These are phyloP conservation scores for Cryphonectria japonica DNA, from an alignment of 2,329 filamentous ascomycete species.

Conservation along the genomic window DNA sequence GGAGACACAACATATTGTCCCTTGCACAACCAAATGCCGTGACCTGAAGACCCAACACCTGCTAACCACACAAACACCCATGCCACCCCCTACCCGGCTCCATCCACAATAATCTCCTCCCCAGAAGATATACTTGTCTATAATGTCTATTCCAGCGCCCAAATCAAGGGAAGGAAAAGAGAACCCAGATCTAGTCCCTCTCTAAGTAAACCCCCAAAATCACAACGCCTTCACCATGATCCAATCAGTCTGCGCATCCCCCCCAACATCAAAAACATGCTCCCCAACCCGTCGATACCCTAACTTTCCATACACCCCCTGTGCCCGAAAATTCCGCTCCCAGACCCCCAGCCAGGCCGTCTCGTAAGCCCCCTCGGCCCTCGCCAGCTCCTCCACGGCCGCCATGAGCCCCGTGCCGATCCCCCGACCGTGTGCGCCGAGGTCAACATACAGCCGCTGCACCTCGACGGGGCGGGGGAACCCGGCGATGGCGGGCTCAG, in stretches of 20 bases:
- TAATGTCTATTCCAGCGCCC: neutral
- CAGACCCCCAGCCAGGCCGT: conserved; percentile 53
- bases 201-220: neutral
- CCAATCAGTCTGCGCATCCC: conserved; percentile 46
- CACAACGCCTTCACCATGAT: conserved; percentile 40
- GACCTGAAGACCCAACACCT: neutral
- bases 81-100: neutral
- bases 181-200: neutral
- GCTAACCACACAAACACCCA: neutral
- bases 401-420: conserved; percentile 42
- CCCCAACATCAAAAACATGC: conserved; percentile 48
- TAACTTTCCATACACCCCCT: conserved; percentile 44
- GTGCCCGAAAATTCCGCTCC: conserved; percentile 48
- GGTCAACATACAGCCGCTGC: conserved; percentile 48
- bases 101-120: neutral
- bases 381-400: conserved; percentile 40
- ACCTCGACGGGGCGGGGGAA: conserved; percentile 42
- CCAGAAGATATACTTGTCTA: neutral
- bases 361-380: conserved; percentile 38
- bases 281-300: conserved; percentile 45
- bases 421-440: conserved; percentile 42
- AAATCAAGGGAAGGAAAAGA: neutral
- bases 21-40: neutral
- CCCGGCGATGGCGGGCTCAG: conserved; percentile 40
- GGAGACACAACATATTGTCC: no score